Base-by-base conservation (phyloP, 2,329 filamentous ascomycete species). In the Penicillium sp. region DNA sequence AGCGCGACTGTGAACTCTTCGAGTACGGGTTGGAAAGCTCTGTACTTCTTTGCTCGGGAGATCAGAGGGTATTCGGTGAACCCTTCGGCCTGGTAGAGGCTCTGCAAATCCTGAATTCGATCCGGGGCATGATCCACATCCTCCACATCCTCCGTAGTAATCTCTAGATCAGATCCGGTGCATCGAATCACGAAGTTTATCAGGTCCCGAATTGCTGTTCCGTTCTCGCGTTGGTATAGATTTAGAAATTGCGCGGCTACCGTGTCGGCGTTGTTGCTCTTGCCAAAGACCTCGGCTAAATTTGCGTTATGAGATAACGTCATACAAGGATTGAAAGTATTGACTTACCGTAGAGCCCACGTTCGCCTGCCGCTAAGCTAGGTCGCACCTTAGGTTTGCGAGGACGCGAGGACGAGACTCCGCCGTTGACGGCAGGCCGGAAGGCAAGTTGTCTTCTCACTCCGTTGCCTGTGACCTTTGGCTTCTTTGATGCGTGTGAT, bases 1-100 rank as follows among this genome's bases (percentile, higher is more conserved):
- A 98, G 79, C 0, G 88, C 83, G 59, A 85, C 79, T 73, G 96
- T 92, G 76, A 98, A 97, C 59, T 85, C 85, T 51, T 89, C 82
- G 16, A 99, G 81, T 47, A 88, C 82, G 39, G 89, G 83, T 62
- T 91, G 90, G 76, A 98, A 97, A 26, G 88, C 85, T 62, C 86
- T 85, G 61, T 86, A 89, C 56, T 86, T 86, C 73, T 90, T 93
- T 39, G 87, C 84, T 75, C 88, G 93, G 16, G 91, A 90, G 57
- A 96, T 90, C 45, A 99, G 84, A 39, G 95, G 95, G 69, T 99
- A 99, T 48, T 98, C 95, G 31, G 90, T 89, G 49, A 93, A 88
- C 71, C 90, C 86, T 82, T 89, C 84, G 80, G 88, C 86, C 73
- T 95, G 89, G 70, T 93, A 96, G 60, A 93, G 86, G 60, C 90